These are phyloP conservation scores for Medicago ruthenica DNA, from an alignment of 306 rosid genomes.

Conservation along the genomic window DNA sequence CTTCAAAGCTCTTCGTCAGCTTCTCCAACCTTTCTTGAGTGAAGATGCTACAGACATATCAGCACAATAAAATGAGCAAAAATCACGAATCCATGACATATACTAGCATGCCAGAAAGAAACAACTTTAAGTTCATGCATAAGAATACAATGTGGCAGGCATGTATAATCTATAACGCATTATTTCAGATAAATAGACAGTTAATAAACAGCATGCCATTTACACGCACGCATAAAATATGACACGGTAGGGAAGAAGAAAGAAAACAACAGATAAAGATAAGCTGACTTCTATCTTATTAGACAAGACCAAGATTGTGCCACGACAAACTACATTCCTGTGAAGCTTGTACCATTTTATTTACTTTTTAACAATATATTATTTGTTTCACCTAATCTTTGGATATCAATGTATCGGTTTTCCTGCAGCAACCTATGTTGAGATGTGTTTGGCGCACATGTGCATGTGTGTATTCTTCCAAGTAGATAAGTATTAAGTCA, in stretches of 20 bases:
- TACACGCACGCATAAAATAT: neutral
- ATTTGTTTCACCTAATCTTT: neutral
- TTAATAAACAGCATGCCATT: slow-evolving; percentile 12
- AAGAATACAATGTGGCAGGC: slow-evolving; percentile 17
- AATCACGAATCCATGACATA: slow-evolving; percentile 15
- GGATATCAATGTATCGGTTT: neutral
- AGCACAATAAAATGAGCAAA: slow-evolving; percentile 49
- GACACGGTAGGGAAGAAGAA: slow-evolving; percentile 7
- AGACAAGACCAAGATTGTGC: slow-evolving; percentile 2
- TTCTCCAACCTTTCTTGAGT: slow-evolving; percentile 95
- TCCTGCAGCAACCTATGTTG: slow-evolving; percentile 24
- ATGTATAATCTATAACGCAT: slow-evolving; percentile 24
- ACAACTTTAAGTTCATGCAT: slow-evolving; percentile 9
- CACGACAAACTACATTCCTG: slow-evolving; percentile 22
- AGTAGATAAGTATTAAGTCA: slow-evolving; percentile 3
- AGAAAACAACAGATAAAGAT: slow-evolving; percentile 24
- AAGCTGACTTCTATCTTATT: slow-evolving; percentile 7
- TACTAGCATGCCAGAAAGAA: slow-evolving; percentile 23
- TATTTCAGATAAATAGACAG: slow-evolving; percentile 26
- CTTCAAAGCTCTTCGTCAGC: slow-evolving; percentile 70
- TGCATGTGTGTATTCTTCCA: neutral
- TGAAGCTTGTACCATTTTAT: neutral
- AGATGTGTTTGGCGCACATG: slow-evolving; percentile 3
- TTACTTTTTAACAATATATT: neutral
- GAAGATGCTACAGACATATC: slow-evolving; percentile 75